These are phyloP conservation scores for Sclerotinia subarctica DNA, from an alignment of 2,329 filamentous ascomycete genomes.

Conservation along the genomic window DNA sequence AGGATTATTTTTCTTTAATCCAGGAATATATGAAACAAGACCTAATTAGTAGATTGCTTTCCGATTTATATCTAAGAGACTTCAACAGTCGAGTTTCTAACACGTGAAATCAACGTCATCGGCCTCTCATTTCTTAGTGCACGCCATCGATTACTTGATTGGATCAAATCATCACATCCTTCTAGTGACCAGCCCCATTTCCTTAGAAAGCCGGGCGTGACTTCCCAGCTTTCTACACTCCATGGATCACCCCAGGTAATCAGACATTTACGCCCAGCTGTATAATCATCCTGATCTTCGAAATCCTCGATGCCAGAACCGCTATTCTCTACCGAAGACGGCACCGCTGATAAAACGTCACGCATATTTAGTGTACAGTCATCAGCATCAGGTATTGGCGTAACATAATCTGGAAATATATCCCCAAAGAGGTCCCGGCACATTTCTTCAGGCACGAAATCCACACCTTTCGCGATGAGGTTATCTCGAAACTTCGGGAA, in stretches of 20 bases:
- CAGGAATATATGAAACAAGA: not conserved
- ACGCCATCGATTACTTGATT: slow-evolving; percentile 27
- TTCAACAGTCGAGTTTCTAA: not conserved
- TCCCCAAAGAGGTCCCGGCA: slow-evolving; percentile 24
- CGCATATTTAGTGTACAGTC: slow-evolving; percentile 9
- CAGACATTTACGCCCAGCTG: slow-evolving; percentile 23
- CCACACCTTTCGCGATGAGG: slow-evolving; percentile 24
- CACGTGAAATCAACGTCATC: not conserved
- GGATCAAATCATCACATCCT: slow-evolving; percentile 28
- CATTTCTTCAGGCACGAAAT: slow-evolving; percentile 23
- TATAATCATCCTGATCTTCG: slow-evolving; percentile 18
- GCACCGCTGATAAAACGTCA: slow-evolving; percentile 12
- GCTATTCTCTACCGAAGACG: not conserved
- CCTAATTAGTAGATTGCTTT: not conserved
- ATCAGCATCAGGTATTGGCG: not conserved
- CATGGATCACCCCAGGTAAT: slow-evolving; percentile 28
- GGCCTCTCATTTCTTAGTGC: not conserved
- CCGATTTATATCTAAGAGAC: not conserved
- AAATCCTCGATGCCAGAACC: not conserved
- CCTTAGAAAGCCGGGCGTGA: slow-evolving; percentile 26
- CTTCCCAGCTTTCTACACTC: slow-evolving; percentile 26
- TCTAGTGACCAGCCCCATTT: slow-evolving; percentile 26
- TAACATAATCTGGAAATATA: slow-evolving; percentile 24
- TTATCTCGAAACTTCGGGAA: slow-evolving; percentile 30
- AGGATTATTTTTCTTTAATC: not conserved